Base-by-base conservation (phyloP, 108 stramenopile species). In the Cyclostephanos invisitatus region DNA sequence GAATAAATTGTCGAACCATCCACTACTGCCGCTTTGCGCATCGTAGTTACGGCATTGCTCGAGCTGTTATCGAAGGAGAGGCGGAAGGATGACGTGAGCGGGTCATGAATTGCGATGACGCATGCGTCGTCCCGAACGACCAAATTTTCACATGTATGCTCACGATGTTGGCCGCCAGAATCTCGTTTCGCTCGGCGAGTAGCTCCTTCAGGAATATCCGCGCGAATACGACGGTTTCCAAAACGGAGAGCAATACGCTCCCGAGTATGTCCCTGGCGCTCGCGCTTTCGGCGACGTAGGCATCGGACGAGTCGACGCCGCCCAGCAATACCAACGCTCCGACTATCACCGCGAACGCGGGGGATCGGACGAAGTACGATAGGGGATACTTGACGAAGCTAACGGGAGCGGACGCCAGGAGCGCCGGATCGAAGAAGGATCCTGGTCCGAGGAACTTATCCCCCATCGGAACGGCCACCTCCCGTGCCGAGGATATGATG, bases 151-250 rank as follows among this genome's bases (percentile, higher is more conserved):
- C 71, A 21, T 24, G 40, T 53, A 54, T 75, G 80, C 60, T 84
- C 48, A 83, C 53, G 56, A 89, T 86, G 50, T 81, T 85, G 44
- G 66, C 22, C 5, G 88, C 88, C 40, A 86, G 68, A 3, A 87
- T 53, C 27, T 78, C 84, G 64, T 89, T 85, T 24, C 88, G 82
- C 42, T 89, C 86, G 11, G 86, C 86, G 28, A 89, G 76, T 8
- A 89, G 64, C 21, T 75, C 80, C 60, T 85, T 85, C n/a, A 87
- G 29, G 21, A 89, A 74, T 17, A 85, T 40, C 20, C 88, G 65
- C 11, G 81, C 88, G 74, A 89, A 89, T 17, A 85, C 27, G 32
- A 72, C 77, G 40, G 75, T 83, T 74, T 89, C 88, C 11, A 87
- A 46, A 20, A 48, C 64, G 22, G 86, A 82, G 32, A 86, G 15